These are phyloP conservation scores for Phylloporus sp. DNA, from an alignment of 768 basidiomycete genomes.

Conservation along the genomic window DNA sequence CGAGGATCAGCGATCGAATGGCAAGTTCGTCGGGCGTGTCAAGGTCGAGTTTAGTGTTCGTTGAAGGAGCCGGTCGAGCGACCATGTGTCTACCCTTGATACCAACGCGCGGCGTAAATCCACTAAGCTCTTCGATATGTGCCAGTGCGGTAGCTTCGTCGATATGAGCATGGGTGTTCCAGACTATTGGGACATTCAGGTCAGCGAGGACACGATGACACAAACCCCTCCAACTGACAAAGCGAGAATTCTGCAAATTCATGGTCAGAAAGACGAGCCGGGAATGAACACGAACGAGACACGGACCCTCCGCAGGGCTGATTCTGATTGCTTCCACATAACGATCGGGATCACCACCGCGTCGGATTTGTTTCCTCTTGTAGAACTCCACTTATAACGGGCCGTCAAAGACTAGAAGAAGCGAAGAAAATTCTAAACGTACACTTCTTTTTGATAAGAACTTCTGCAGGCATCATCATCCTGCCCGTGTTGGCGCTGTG, in stretches of 20 bases:
- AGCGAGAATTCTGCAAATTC: slow-evolving; percentile 54
- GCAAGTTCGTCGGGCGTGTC: slow-evolving; percentile 71
- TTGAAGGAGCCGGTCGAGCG: neutral
- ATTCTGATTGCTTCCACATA: slow-evolving; percentile 58
- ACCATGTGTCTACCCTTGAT: slow-evolving; percentile 30
- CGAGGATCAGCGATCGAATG: slow-evolving; percentile 62
- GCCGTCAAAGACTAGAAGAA: no score
- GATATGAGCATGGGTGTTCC: slow-evolving; percentile 73
- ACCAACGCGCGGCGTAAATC: slow-evolving; percentile 42
- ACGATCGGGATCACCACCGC: slow-evolving; percentile 46
- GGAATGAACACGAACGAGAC: neutral
- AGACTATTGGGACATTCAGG: slow-evolving; percentile 43
- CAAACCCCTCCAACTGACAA: slow-evolving; percentile 43
- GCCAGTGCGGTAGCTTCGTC: slow-evolving; percentile 46
- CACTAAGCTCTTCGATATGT: slow-evolving; percentile 52
- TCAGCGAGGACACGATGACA: neutral
- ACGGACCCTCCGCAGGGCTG: slow-evolving; percentile 64
- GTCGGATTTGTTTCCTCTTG: slow-evolving; percentile 56
- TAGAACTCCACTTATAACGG: slow-evolving; percentile 79
- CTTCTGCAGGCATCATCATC: slow-evolving; percentile 69
- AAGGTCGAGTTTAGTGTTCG: slow-evolving; percentile 34
- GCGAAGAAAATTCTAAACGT: slow-evolving; percentile 28
- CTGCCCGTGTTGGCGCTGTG: slow-evolving; percentile 54
- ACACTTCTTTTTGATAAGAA: slow-evolving; percentile 75
- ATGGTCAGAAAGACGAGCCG: slow-evolving; percentile 3